Conservation (phyloP, 2,329 filamentous ascomycete species). For the Hypoxylon sp. region DNA sequence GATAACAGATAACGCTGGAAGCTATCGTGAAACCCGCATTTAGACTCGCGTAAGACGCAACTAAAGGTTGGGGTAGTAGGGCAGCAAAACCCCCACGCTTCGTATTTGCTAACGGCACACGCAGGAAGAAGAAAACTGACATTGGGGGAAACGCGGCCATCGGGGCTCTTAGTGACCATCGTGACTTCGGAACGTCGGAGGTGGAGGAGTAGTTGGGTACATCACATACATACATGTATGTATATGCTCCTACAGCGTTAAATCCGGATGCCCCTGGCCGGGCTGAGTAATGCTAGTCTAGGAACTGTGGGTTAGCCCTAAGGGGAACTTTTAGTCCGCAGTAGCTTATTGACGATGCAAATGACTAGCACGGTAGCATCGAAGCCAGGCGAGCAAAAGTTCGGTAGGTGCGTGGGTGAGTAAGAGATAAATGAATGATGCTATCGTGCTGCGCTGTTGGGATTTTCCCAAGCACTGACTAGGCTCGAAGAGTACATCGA, state of each 20-base stretch:
- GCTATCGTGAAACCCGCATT: conserved; percentile 40
- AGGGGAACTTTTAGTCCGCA: neutral
- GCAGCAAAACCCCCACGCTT: conserved; percentile 30
- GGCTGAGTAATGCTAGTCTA: conserved; percentile 31
- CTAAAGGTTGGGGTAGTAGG: conserved; percentile 12
- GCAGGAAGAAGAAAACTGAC: conserved; percentile 2
- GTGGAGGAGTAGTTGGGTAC: conserved; percentile 20
- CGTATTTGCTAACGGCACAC: conserved; percentile 15
- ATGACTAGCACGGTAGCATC: conserved; percentile 3
- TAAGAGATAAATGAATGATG: conserved; percentile 18
- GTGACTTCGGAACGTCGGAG: conserved; percentile 45
- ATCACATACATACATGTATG: neutral
- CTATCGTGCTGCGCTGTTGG: conserved; percentile 26
- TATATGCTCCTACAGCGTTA: conserved; percentile 4
- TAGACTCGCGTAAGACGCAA: conserved; percentile 9
- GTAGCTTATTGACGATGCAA: neutral
- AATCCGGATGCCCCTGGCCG: conserved; percentile 2
- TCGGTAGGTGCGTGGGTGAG: neutral
- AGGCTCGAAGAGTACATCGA: conserved; percentile 33
- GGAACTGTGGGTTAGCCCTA: neutral
- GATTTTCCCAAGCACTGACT: conserved; percentile 3
- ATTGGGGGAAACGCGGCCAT: conserved; percentile 19
- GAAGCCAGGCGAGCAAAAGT: neutral
- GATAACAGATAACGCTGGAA: conserved; percentile 19
- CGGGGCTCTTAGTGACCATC: conserved; percentile 35